Evolutionary conservation across 2,329 filamentous ascomycete genomes (phyloP).

Genomic region (Diaporthe capsici): DNA sequence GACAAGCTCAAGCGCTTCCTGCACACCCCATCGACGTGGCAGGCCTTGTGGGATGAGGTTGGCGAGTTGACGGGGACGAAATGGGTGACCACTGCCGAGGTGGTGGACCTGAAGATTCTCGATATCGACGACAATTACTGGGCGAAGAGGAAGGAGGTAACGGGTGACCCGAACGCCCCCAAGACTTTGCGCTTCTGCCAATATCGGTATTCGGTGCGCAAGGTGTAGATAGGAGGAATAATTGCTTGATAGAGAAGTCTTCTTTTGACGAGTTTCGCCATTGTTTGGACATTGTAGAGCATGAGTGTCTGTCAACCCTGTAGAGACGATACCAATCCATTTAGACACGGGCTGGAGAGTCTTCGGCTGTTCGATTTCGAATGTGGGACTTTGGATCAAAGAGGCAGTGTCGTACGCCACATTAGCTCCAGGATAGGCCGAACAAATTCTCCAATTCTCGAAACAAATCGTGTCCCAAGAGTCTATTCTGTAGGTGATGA

Average conservation of each 20-base stretch:
- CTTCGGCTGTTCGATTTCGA: not conserved
- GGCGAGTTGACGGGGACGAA: conserved; percentile 53
- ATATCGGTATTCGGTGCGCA: conserved; percentile 19
- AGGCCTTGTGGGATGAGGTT: conserved; percentile 58
- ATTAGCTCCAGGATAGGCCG: not conserved
- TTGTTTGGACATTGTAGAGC: not conserved
- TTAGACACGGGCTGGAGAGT: not conserved
- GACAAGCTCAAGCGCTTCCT: conserved; percentile 50
- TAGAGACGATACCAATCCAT: not conserved
- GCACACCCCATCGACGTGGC: conserved; percentile 58
- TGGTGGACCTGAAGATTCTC: conserved; percentile 22
- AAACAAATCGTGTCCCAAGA: not conserved
- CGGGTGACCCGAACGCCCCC: conserved; percentile 2
- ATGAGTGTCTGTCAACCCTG: not conserved
- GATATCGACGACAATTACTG: conserved; percentile 24
- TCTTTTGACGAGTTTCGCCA: not conserved
- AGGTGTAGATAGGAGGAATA: not conserved
- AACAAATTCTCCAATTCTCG: not conserved
- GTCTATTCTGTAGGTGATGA: not conserved
- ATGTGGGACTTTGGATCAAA: not conserved
- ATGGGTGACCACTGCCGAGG: conserved; percentile 47
- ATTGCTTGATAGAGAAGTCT: not conserved
- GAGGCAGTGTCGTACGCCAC: not conserved
- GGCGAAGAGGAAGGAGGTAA: conserved; percentile 21
- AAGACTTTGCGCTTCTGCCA: conserved; percentile 25